Conservation (phyloP, 345 rosid species). For the Euphorbia tirucalli region DNA sequence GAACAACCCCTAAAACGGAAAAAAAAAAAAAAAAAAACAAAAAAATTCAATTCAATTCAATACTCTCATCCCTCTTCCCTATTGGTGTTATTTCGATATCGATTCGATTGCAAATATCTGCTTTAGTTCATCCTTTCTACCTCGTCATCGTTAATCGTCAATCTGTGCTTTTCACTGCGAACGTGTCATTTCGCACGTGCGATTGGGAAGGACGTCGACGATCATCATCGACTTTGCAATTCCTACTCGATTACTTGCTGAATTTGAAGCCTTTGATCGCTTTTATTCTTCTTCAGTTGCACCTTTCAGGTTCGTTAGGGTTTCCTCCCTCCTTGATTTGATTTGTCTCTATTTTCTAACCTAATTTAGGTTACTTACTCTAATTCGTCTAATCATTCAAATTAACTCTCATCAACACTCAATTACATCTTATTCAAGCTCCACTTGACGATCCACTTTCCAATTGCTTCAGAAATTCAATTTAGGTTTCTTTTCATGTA, state of each 20-base stretch:
- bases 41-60: too few species aligned
- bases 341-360: background rate
- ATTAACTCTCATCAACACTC: background rate
- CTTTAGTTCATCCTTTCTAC: background rate
- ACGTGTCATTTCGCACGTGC: conserved; percentile 8
- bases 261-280: conserved; percentile 12
- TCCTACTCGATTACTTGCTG: background rate
- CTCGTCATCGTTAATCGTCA: conserved; percentile 5
- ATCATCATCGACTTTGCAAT: conserved; percentile 11
- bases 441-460: background rate
- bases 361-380: conserved; percentile 11
- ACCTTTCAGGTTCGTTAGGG: conserved; percentile 21
- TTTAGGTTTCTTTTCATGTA: background rate
- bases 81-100: conserved; percentile 3
- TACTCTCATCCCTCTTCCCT: too few species aligned
- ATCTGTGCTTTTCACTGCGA: background rate
- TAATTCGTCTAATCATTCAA: conserved; percentile 3
- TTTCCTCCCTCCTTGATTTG: background rate
- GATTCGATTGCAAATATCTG: conserved; percentile 1
- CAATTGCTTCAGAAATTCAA: background rate
- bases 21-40: background rate
- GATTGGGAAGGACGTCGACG: conserved; percentile 19
- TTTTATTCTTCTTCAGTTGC: background rate
- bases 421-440: conserved; percentile 7
- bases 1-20: background rate